Conservation (phyloP, 2,329 filamentous ascomycete species). For the Xylaria sp. region DNA sequence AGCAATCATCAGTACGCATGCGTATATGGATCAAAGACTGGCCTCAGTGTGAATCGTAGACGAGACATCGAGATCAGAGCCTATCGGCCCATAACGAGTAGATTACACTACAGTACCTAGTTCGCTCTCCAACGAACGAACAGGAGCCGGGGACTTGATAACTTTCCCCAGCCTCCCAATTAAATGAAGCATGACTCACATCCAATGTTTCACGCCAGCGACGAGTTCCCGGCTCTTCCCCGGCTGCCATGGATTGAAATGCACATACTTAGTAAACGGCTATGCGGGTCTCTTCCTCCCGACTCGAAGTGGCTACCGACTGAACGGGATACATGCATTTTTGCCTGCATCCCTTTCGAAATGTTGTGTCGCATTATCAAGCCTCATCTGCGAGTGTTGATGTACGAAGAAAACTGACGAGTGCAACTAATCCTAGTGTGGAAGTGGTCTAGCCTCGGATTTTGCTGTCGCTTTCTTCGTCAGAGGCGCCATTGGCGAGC, state of each 20-base stretch:
- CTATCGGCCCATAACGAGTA: constrained; percentile 20
- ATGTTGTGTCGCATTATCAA: neutral
- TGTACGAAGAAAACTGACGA: neutral
- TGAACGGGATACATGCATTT: constrained; percentile 15
- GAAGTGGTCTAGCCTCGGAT: neutral
- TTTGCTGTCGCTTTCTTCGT: neutral
- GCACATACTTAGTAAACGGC: constrained; percentile 28
- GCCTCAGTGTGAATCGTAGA: constrained; percentile 1
- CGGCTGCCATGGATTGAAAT: constrained; percentile 16
- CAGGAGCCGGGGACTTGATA: constrained; percentile 22
- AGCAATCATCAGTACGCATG: neutral
- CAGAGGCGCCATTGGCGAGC: constrained; percentile 8
- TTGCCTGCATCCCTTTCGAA: constrained; percentile 2
- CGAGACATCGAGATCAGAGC: constrained; percentile 21
- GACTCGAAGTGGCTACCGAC: constrained; percentile 18
- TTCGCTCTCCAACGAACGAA: constrained; percentile 18
- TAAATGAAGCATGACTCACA: constrained; percentile 44
- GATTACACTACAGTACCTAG: neutral
- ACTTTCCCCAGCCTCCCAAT: constrained; percentile 40
- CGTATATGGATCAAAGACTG: neutral
- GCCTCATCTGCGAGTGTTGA: neutral
- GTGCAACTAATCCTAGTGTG: neutral
- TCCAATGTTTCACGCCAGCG: constrained; percentile 36
- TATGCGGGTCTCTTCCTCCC: constrained; percentile 33
- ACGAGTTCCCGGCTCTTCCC: constrained; percentile 27